Evolutionary conservation across 441 rosid species (phyloP), one percentile per base, ranked within the genome.

Genomic region (Erodium trifolium): DNA sequence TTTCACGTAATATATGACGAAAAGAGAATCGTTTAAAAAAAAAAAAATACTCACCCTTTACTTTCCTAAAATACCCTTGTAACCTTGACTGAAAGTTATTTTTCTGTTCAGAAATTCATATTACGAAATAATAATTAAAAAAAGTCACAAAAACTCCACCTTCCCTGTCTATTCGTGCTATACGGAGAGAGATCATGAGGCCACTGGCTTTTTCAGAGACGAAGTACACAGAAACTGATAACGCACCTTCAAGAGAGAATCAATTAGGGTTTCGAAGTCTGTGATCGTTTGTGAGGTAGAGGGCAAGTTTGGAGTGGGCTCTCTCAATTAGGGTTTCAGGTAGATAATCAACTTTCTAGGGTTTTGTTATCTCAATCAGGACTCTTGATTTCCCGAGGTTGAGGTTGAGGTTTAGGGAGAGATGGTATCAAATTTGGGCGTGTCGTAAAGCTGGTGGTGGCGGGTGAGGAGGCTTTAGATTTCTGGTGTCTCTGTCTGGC

Each of bases 401-500:
- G 27, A 23, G 27, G 27, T 23, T 23, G 2, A 57, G 63, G 63
- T 57, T 57, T 57, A 16, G 63, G 7, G 34, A 23, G 16, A 2
- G 59, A 14, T 39, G 64, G 8, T 41, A 45, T 8, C 57, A 63
- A 59, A 29, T 31, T 72, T 63, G 67, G 35, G 72, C 37, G 63
- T 64, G 13, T 60, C 67, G 75, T 53, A 64, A 73, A 71, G 73
- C 67, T 82, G 71, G 13, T 64, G 67, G 45, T 16, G 7, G 31
- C 31, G 62, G 17, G 9, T 17, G 62, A 5, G 59, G 59, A n/a
- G 59, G 43, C 39, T 78, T 49, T 79, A 83, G 86, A 18, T 59
- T 59, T 59, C 29, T 59, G 87, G 89, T 82, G 82, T 81, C 66
- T 68, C 43, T 31, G 77, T 41, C 77, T 66, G 72, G 71, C 53